Conservation (phyloP, 78 protist genomes). For the Chrysochromulina tobinii region DNA sequence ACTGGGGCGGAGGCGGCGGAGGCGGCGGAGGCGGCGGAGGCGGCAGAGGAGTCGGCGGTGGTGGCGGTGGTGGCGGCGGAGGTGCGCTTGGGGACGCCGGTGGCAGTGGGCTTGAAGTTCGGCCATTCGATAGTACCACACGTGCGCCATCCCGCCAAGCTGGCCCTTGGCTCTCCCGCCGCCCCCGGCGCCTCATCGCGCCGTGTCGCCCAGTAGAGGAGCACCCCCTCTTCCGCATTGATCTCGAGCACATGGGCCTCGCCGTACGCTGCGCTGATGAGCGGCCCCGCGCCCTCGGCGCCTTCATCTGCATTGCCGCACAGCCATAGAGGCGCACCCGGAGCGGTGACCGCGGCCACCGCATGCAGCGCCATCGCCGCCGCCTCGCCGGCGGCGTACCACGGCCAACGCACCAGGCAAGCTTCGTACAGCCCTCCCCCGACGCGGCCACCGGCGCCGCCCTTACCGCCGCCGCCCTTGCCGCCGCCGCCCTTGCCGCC, state of each 20-base stretch:
- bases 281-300: not conserved
- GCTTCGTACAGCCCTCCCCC: not conserved
- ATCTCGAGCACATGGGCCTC: too few relatives aligned
- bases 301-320: not conserved
- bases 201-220: not conserved
- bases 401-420: not conserved
- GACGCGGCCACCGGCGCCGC: not conserved
- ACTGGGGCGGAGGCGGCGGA: too few relatives aligned
- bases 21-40: too few relatives aligned
- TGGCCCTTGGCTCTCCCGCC: too few relatives aligned
- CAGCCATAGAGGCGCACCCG: not conserved
- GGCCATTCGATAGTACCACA: too few relatives aligned
- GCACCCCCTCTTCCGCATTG: not conserved
- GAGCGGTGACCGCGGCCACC: not conserved
- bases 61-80: too few relatives aligned
- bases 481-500: not conserved
- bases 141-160: too few relatives aligned
- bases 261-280: too few relatives aligned
- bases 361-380: not conserved
- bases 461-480: not conserved
- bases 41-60: too few relatives aligned
- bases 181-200: too few relatives aligned
- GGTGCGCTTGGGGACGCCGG: too few relatives aligned
- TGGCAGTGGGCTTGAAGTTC: too few relatives aligned
- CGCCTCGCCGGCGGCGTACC: constrained; percentile 6